These are phyloP conservation scores for Apiospora arundinis DNA, from an alignment of 2,329 filamentous ascomycete genomes.

Conservation along the genomic window DNA sequence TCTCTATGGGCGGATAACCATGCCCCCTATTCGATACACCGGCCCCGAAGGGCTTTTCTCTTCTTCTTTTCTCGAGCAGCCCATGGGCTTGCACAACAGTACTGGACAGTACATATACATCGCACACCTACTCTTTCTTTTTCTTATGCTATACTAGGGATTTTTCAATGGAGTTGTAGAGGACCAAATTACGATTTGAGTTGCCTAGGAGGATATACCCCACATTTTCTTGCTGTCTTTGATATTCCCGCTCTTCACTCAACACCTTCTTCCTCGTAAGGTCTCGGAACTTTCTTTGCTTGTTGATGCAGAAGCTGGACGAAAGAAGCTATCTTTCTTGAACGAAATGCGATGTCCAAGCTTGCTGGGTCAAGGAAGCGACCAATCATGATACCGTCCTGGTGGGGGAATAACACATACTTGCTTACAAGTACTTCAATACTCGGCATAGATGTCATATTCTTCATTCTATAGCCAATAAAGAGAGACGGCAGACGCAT, in stretches of 20 bases:
- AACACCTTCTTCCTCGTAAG: not conserved
- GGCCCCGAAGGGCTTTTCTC: not conserved
- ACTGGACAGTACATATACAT: constrained; percentile 4
- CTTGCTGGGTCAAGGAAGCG: constrained; percentile 7
- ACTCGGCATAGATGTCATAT: not conserved
- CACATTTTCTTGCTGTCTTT: constrained; percentile 25
- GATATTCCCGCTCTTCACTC: not conserved
- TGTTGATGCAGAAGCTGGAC: not conserved
- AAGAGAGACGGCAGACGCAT: not conserved
- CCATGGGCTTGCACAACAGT: not conserved
- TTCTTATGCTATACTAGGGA: constrained; percentile 5
- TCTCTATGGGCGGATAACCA: not conserved
- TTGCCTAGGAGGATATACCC: constrained; percentile 28
- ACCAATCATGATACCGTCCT: not conserved
- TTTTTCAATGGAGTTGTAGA: constrained; percentile 21
- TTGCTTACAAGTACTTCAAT: not conserved
- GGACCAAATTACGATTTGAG: constrained; percentile 7
- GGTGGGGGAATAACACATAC: not conserved
- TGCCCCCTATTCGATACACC: not conserved
- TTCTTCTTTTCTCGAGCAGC: not conserved
- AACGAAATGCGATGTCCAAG: not conserved
- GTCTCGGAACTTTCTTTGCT: not conserved
- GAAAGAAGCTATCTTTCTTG: constrained; percentile 6
- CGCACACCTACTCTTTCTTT: not conserved
- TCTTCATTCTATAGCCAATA: not conserved